These are phyloP conservation scores for Ogataea siamensis DNA, from an alignment of 805 yeast species.

Conservation along the genomic window DNA sequence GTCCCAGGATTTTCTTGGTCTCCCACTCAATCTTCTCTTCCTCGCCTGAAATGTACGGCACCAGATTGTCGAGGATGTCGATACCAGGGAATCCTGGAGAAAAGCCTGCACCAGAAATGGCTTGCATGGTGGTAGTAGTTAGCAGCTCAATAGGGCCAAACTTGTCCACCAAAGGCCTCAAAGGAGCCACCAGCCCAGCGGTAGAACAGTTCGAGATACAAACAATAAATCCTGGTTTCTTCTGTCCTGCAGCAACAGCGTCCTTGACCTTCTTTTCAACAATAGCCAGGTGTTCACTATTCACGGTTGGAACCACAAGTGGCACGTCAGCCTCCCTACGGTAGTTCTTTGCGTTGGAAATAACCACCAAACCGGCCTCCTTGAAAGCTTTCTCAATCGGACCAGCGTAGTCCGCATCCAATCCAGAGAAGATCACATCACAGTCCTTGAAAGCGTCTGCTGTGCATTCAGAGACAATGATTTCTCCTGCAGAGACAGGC, in stretches of 20 bases:
- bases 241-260: conserved; percentile 53
- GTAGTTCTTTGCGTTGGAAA: conserved; percentile 95
- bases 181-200: conserved; percentile 95
- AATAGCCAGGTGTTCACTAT: conserved; percentile 83
- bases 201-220: conserved; percentile 99
- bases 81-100: conserved; percentile 97
- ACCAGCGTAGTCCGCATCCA: conserved; percentile 93
- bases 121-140: conserved; percentile 91
- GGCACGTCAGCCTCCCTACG: conserved; percentile 88
- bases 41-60: conserved; percentile 94
- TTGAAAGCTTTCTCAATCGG: conserved; percentile 83
- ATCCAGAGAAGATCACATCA: conserved; percentile 91
- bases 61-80: conserved; percentile 90
- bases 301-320: conserved; percentile 90
- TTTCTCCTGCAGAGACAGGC: conserved; percentile 62
- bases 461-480: conserved; percentile 75
- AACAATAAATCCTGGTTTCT: conserved; percentile 77
- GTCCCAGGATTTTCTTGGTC: conserved; percentile 89
- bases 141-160: conserved; percentile 89
- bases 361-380: conserved; percentile 76
- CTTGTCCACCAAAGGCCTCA: conserved; percentile 85
- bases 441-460: conserved; percentile 78
- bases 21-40: conserved; percentile 99
- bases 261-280: conserved; percentile 55
- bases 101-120: conserved; percentile 97